A percentile compares a stretch with the other conserved stretches of the same genome.
Evolutionary conservation across 352 stramenopile genomes (phyloP).

Genomic region (Globisporangium okanoganense): DNA sequence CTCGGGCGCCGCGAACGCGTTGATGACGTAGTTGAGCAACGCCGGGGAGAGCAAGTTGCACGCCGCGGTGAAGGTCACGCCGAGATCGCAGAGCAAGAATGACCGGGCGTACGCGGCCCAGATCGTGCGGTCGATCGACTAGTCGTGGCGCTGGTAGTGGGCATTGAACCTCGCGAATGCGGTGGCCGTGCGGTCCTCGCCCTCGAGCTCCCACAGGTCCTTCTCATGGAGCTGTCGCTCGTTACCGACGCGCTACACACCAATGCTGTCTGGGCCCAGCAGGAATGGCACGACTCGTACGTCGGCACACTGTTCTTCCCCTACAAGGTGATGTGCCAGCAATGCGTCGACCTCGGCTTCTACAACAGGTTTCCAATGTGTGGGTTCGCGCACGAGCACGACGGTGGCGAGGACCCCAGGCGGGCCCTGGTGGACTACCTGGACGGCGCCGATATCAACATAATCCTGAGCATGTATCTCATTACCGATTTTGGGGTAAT

Average conservation of each 20-base stretch:
- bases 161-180: slow-evolving; percentile 25
- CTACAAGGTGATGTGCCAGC: no score
- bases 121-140: slow-evolving; percentile 24
- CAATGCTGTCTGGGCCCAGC: no score
- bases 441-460: no score
- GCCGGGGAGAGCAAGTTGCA: slow-evolving; percentile 4
- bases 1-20: slow-evolving; percentile 17
- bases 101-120: slow-evolving; percentile 1
- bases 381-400: no score
- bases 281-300: no score
- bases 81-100: slow-evolving; percentile 7
- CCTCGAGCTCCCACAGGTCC: slow-evolving; percentile 41
- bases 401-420: no score
- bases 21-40: slow-evolving; percentile 6
- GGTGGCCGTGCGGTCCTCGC: slow-evolving; percentile 18
- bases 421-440: no score
- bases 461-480: no score
- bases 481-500: no score
- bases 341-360: no score
- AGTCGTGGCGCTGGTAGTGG: slow-evolving; percentile 18
- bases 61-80: background rate
- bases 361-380: no score
- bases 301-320: no score
- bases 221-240: slow-evolving; percentile 31
- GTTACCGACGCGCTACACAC: slow-evolving; percentile 33